Evolutionary conservation across 1,284 basidiomycete genomes (phyloP).

Genomic region (Papiliotrema fonsecae): DNA sequence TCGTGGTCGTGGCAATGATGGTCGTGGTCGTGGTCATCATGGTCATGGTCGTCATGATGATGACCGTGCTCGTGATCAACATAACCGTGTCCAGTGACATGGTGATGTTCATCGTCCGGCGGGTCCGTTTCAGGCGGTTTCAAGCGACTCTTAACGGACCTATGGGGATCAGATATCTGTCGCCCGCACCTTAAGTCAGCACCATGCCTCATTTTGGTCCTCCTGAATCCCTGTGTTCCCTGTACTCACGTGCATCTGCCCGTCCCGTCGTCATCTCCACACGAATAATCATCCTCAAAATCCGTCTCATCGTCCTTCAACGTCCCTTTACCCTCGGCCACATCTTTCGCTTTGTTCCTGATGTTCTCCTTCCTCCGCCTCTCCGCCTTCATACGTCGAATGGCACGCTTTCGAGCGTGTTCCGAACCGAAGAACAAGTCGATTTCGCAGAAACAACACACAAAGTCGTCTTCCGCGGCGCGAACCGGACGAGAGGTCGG

Average conservation of each 20-base stretch:
- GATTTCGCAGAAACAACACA: conserved; percentile 84
- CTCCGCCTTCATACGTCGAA: conserved; percentile 71
- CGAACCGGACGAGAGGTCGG: conserved; percentile 25
- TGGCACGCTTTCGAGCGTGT: conserved; percentile 59
- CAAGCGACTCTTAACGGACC: conserved; percentile 3
- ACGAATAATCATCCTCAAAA: conserved; percentile 22
- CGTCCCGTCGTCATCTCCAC: conserved; percentile 16
- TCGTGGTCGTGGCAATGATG: conserved; percentile 10
- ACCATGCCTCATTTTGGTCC: background rate
- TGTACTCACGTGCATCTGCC: conserved; percentile 26
- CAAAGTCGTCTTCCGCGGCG: conserved; percentile 71
- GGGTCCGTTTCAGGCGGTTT: conserved; percentile 11
- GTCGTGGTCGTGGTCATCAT: conserved; percentile 2
- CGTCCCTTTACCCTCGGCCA: conserved; percentile 34
- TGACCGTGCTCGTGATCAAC: conserved; percentile 6
- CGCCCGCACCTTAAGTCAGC: conserved; percentile 2
- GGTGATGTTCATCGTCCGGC: conserved; percentile 2
- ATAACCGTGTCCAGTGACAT: conserved; percentile 1
- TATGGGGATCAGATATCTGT: conserved; percentile 8
- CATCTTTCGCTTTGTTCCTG: conserved; percentile 62
- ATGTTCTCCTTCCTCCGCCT: conserved; percentile 67
- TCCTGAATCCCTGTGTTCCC: no score
- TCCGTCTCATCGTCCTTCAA: conserved; percentile 21
- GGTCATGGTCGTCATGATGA: conserved; percentile 1
- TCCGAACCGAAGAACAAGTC: conserved; percentile 71